Evolutionary conservation across 2,329 filamentous ascomycete species (phyloP), one percentile per base, ranked within the genome.

Genomic region (Trichocomaceae sp.): DNA sequence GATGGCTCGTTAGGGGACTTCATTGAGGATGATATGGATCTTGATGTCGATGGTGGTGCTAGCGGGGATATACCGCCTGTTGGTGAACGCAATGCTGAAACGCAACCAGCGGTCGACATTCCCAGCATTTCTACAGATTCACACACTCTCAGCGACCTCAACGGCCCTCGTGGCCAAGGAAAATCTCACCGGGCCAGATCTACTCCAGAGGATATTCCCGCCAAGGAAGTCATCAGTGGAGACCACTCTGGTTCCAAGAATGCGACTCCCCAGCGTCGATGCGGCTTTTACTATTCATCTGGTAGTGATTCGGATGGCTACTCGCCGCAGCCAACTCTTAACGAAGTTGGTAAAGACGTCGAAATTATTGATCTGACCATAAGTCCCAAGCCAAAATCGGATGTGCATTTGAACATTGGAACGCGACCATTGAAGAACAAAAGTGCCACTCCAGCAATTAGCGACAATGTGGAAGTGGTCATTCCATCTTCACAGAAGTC

Each of bases 321-420:
- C 20, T 44, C 54, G 17, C 55, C 47, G 15, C 41, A 20, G 37
- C 42, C 51, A 13, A 13, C 57, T 35, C 10, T 50, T 13, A 17
- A 35, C 2, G 23, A 54, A 23, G 29, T 23, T 10, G 44, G 29
- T 17, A 22, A 45, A 45, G 53, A 57, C 31, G 46, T 60, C 47
- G 63, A 66, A 9, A 47, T 61, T 15, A 64, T 71, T 42, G 72
- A 75, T 60, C 60, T 75, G 39, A 74, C 68, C 5, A 47, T 50
- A 33, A 64, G 64, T 22, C 60, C 61, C 31, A 35, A 15, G 10
- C 54, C 61, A n/a, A 45, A 10, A 22, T 37, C 42, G 20, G 37
- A 52, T 33, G 22, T 22, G 13, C 23, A 39, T 37, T 35, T 48
- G 4, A 19, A 33, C 9, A 23, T 23, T 20, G 42, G n/a, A 22